Conservation (phyloP, 768 basidiomycete species). For the Sutorius australiensis region DNA sequence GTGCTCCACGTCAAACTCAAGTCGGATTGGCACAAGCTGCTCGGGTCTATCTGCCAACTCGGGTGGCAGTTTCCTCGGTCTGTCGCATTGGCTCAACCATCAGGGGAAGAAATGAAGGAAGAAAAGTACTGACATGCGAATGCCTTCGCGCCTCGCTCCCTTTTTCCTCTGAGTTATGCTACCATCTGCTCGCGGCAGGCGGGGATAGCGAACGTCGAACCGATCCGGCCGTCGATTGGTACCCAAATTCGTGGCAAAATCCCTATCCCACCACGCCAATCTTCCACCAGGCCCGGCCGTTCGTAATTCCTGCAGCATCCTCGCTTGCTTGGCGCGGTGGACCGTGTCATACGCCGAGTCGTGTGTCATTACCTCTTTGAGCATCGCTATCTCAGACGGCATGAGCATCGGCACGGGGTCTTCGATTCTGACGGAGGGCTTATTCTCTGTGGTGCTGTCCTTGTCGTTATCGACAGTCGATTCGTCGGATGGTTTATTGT, state of each 20-base stretch:
- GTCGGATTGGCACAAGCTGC: slow-evolving; percentile 87
- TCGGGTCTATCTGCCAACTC: slow-evolving; percentile 66
- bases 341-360: slow-evolving; percentile 47
- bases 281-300: slow-evolving; percentile 40
- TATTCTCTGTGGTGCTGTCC: slow-evolving; percentile 15
- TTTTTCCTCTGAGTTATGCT: slow-evolving; percentile 43
- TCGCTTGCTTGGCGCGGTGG: slow-evolving; percentile 47
- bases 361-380: slow-evolving; percentile 35
- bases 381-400: slow-evolving; percentile 30
- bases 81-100: slow-evolving; percentile 23
- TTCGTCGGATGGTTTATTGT: slow-evolving; percentile 22
- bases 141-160: slow-evolving; percentile 58
- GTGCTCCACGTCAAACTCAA: slow-evolving; percentile 95
- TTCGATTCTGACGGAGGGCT: slow-evolving; percentile 14
- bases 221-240: slow-evolving; percentile 29
- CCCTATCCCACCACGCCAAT: slow-evolving; percentile 65
- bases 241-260: slow-evolving; percentile 34
- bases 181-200: slow-evolving; percentile 36
- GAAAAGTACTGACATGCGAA: slow-evolving; percentile 66
- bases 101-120: not conserved
- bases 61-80: slow-evolving; percentile 56
- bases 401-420: slow-evolving; percentile 27
- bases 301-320: slow-evolving; percentile 49
- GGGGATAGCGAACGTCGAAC: slow-evolving; percentile 57
- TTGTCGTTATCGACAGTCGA: slow-evolving; percentile 15